These are phyloP conservation scores for Pleurozium schreberi DNA, from an alignment of 225 moss, liverwort and hornwort genomes.

Conservation along the genomic window DNA sequence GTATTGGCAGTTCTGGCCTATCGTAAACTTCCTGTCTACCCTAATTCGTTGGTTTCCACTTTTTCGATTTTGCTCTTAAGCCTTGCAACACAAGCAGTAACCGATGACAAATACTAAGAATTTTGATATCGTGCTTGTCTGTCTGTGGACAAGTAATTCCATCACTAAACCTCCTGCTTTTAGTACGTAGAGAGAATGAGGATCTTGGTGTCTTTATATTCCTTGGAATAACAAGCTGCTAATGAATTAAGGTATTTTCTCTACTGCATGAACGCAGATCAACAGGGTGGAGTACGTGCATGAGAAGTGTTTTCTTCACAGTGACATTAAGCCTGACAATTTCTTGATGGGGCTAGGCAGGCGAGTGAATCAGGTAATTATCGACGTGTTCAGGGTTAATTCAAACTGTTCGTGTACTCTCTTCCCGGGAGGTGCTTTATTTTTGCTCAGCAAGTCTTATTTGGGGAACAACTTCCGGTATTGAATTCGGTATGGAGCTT, in stretches of 20 bases:
- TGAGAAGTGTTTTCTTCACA: slow-evolving; percentile 76
- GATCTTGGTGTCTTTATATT: background rate
- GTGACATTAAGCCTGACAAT: slow-evolving; percentile 94
- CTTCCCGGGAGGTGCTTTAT: background rate
- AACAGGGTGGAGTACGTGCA: slow-evolving; percentile 86
- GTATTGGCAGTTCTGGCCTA: background rate
- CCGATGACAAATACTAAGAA: background rate
- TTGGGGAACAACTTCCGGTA: background rate
- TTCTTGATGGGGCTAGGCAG: slow-evolving; percentile 87
- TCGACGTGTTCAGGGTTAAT: background rate
- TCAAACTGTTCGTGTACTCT: background rate
- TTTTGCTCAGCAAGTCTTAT: background rate
- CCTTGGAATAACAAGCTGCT: background rate
- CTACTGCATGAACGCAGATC: background rate
- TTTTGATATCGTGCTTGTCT: background rate
- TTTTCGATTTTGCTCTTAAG: too few species aligned
- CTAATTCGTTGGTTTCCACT: background rate
- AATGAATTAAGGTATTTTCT: background rate
- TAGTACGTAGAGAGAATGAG: background rate
- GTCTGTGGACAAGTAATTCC: background rate
- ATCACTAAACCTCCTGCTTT: background rate
- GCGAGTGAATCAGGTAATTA: slow-evolving; percentile 18
- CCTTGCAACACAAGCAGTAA: background rate
- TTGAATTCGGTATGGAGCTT: background rate
- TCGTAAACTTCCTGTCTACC: background rate